Conservation (phyloP, 2,329 filamentous ascomycete species). For the Podosphaera leucotricha region DNA sequence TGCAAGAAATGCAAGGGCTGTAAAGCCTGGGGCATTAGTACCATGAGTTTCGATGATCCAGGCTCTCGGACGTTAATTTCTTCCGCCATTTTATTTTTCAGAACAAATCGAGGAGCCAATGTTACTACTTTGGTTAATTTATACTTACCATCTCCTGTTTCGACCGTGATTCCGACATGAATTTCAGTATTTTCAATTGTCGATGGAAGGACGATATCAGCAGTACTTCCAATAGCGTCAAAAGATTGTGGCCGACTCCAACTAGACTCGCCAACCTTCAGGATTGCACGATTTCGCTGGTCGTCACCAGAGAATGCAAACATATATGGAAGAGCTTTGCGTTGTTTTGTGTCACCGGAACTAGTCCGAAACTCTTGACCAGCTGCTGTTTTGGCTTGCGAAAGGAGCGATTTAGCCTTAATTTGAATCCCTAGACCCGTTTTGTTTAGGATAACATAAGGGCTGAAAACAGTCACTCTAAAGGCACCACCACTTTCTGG, state of each 20-base stretch:
- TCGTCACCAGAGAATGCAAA: constrained; percentile 83
- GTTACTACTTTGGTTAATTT: constrained; percentile 93
- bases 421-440: constrained; percentile 77
- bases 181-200: constrained; percentile 51
- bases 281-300: constrained; percentile 65
- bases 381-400: constrained; percentile 60
- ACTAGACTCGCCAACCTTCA: constrained; percentile 70
- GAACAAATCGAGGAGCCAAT: constrained; percentile 70
- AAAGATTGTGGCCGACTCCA: constrained; percentile 99
- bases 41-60: constrained; percentile 67
- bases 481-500: constrained; percentile 89
- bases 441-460: constrained; percentile 87
- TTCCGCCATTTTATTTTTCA: constrained; percentile 81
- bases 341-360: constrained; percentile 26
- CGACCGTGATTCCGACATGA: constrained; percentile 70
- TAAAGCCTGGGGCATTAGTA: constrained; percentile 52
- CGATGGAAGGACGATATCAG: constrained; percentile 66
- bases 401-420: constrained; percentile 70
- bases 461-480: constrained; percentile 83
- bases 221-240: constrained; percentile 83
- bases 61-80: constrained; percentile 79
- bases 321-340: constrained; percentile 79
- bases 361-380: constrained; percentile 43
- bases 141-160: constrained; percentile 88
- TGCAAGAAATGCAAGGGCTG: constrained; percentile 79